A percentile compares a stretch with the other conserved stretches of the same genome.
Conservation (phyloP, 1,284 basidiomycete species). For the Cryptococcus floricola region DNA sequence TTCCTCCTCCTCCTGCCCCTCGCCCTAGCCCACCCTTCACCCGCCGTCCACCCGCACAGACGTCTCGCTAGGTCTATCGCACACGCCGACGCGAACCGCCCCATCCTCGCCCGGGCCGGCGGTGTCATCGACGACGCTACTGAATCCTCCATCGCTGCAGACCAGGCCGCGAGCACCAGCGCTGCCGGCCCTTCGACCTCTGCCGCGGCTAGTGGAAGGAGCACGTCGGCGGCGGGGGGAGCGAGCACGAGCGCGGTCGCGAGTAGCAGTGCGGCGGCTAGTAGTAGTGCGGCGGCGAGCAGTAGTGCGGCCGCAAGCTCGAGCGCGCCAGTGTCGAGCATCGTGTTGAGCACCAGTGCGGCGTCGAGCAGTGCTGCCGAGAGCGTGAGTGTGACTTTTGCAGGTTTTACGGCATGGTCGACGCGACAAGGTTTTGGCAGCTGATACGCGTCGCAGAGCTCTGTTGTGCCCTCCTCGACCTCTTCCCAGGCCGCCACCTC, state of each 20-base stretch:
- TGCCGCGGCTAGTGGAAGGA: background rate
- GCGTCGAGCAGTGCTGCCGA: background rate
- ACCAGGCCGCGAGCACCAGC: slow-evolving; percentile 3
- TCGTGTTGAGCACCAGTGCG: background rate
- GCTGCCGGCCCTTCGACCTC: background rate
- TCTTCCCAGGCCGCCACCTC: background rate
- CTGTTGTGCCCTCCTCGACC: background rate
- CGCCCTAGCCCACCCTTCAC: slow-evolving; percentile 14
- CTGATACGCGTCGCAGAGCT: background rate
- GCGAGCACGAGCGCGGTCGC: background rate
- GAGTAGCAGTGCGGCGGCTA: background rate
- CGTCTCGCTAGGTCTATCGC: slow-evolving; percentile 21
- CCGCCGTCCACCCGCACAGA: slow-evolving; percentile 9
- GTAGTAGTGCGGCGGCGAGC: too few relatives aligned
- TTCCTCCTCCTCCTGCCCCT: slow-evolving; percentile 19
- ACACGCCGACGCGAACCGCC: slow-evolving; percentile 14
- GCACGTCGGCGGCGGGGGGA: background rate
- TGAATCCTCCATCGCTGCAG: slow-evolving; percentile 11
- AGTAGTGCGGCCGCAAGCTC: background rate
- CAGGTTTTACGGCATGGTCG: background rate
- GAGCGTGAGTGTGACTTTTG: background rate
- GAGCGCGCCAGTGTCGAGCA: background rate
- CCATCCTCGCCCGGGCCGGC: slow-evolving; percentile 9
- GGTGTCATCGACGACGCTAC: slow-evolving; percentile 10
- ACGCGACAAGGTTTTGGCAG: background rate